A percentile compares a stretch with the other conserved stretches of the same genome.
These are phyloP conservation scores for Aspergillus egyptiacus DNA, from an alignment of 495 filamentous ascomycete genomes.

Conservation along the genomic window DNA sequence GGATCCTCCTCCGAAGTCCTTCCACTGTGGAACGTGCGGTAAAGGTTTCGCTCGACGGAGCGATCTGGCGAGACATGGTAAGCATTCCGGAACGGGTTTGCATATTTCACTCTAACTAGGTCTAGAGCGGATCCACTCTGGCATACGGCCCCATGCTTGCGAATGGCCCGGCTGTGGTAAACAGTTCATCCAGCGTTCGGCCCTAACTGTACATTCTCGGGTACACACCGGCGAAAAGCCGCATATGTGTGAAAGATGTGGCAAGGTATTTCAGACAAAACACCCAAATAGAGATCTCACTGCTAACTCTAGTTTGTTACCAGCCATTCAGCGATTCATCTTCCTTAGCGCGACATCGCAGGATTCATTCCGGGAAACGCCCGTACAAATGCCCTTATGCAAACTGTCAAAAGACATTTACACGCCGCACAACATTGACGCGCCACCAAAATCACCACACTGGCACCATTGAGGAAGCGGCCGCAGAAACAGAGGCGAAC, in stretches of 20 bases:
- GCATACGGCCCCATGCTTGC: slow-evolving; percentile 86
- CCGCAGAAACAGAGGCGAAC: slow-evolving; percentile 78
- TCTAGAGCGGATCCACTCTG: slow-evolving; percentile 91
- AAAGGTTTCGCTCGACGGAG: slow-evolving; percentile 93
- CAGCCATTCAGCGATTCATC: slow-evolving; percentile 99
- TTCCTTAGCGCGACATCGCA: slow-evolving; percentile 84
- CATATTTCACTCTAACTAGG: slow-evolving; percentile 5
- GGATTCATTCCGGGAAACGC: slow-evolving; percentile 92
- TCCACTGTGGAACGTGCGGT: slow-evolving; percentile 82
- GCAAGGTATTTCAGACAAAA: slow-evolving; percentile 64
- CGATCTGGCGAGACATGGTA: slow-evolving; percentile 93
- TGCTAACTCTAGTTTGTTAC: background rate
- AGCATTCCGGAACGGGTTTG: slow-evolving; percentile 17
- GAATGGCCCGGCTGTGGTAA: slow-evolving; percentile 86
- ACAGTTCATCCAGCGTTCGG: slow-evolving; percentile 97
- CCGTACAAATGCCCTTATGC: slow-evolving; percentile 97
- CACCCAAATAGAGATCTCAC: background rate
- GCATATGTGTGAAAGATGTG: slow-evolving; percentile 94
- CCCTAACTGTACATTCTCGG: slow-evolving; percentile 87
- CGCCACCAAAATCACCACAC: slow-evolving; percentile 95
- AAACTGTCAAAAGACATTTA: slow-evolving; percentile 98
- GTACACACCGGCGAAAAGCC: slow-evolving; percentile 98
- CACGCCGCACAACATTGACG: slow-evolving; percentile 87
- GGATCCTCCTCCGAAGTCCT: slow-evolving; percentile 66
- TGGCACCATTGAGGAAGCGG: slow-evolving; percentile 90